Conservation (phyloP, 148 eudicot species). For the Rhododendron vialii region DNA sequence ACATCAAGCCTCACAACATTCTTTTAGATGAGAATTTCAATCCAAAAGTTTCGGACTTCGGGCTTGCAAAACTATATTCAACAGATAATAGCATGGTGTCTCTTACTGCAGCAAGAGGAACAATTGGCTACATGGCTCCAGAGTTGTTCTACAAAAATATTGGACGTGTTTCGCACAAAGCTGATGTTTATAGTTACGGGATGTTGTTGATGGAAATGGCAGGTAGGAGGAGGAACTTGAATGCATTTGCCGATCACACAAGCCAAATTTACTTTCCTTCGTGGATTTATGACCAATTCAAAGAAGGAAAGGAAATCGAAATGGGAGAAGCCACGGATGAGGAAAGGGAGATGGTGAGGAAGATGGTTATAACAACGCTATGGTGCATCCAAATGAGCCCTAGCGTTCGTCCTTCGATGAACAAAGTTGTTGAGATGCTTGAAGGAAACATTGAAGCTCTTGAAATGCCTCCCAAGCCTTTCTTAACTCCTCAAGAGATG, state of each 20-base stretch:
- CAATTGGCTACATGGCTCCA: neutral
- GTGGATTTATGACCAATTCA: constrained; percentile 4
- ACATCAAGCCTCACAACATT: neutral
- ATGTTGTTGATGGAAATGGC: constrained; percentile 12
- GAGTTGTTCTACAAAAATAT: constrained; percentile 13
- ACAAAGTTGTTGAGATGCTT: constrained; percentile 2
- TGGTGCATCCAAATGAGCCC: constrained; percentile 11
- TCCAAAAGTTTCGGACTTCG: constrained; percentile 20
- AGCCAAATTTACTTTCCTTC: constrained; percentile 11
- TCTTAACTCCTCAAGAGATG: neutral
- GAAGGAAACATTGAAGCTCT: neutral
- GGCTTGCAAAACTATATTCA: constrained; percentile 22
- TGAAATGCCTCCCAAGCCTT: constrained; percentile 1
- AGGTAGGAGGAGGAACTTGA: neutral
- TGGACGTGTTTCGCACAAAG: constrained; percentile 10
- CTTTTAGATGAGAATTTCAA: constrained; percentile 12
- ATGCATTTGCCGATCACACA: neutral
- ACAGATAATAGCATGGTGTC: neutral
- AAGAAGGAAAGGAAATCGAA: neutral
- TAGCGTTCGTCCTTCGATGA: neutral
- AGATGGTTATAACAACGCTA: neutral
- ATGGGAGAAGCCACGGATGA: neutral
- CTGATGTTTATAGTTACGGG: constrained; percentile 11
- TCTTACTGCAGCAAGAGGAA: constrained; percentile 14
- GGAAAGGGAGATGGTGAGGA: neutral